These are phyloP conservation scores for Pinus taeda DNA, from an alignment of 75 land plant species.

Conservation along the genomic window DNA sequence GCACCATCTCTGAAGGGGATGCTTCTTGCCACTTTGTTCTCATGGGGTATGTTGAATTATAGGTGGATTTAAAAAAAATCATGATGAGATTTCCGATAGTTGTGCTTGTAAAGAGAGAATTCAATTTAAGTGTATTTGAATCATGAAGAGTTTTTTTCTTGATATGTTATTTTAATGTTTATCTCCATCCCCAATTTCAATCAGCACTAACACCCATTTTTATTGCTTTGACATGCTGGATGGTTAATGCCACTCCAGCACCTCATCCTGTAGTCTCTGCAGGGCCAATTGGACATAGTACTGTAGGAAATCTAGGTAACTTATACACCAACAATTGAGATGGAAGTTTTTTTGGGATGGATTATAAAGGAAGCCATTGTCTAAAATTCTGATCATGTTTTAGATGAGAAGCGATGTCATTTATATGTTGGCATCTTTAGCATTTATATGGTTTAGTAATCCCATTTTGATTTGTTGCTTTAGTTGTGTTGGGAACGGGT, in stretches of 20 bases:
- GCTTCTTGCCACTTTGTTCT: conserved; percentile 57
- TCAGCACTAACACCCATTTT: conserved; percentile 59
- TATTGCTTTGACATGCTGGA: conserved; percentile 80
- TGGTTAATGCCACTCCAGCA: conserved; percentile 71
- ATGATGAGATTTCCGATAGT: too few relatives aligned
- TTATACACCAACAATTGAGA: too few relatives aligned
- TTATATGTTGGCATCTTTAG: too few relatives aligned
- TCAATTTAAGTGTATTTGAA: conserved; percentile 15
- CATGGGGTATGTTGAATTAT: conserved; percentile 46
- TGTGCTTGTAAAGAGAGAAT: not conserved
- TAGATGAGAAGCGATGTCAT: too few relatives aligned
- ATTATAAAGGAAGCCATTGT: too few relatives aligned
- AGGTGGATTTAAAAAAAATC: not conserved
- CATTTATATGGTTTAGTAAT: too few relatives aligned
- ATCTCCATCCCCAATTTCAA: conserved; percentile 56
- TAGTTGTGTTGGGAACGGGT: too few relatives aligned
- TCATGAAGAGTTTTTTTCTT: conserved; percentile 10
- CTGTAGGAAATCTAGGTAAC: conserved; percentile 63
- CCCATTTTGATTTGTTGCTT: too few relatives aligned
- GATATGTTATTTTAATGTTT: not conserved
- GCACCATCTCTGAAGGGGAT: conserved; percentile 73
- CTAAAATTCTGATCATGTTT: not conserved
- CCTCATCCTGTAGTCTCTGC: conserved; percentile 72
- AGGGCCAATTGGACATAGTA: conserved; percentile 58
- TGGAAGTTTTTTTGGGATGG: too few relatives aligned